These are phyloP conservation scores for Diaporthe batatas DNA, from an alignment of 2,329 filamentous ascomycete species.

Conservation along the genomic window DNA sequence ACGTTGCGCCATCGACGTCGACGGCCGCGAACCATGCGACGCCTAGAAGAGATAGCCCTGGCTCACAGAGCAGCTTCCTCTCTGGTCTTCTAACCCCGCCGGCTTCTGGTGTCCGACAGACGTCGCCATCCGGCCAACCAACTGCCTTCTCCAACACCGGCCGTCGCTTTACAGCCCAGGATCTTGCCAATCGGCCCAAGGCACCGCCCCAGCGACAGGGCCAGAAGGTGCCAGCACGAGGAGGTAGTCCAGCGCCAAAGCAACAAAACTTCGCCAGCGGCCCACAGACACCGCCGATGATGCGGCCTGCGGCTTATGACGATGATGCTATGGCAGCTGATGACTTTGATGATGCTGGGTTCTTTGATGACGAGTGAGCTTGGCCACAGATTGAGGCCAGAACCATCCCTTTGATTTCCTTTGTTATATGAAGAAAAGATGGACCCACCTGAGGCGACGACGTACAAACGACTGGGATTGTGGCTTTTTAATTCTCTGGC, in stretches of 20 bases:
- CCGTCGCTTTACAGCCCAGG: constrained; percentile 67
- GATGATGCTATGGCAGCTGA: constrained; percentile 68
- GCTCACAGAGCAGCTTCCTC: constrained; percentile 72
- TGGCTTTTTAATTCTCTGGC: constrained; percentile 20
- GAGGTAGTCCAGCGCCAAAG: constrained; percentile 59
- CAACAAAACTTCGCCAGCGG: constrained; percentile 50
- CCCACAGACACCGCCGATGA: constrained; percentile 73
- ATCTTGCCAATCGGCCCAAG: constrained; percentile 57
- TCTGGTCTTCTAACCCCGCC: constrained; percentile 93
- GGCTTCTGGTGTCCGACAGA: constrained; percentile 77
- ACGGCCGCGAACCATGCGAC: constrained; percentile 61
- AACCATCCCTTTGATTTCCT: constrained; percentile 24
- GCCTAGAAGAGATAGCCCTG: constrained; percentile 69
- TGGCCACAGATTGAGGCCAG: background rate
- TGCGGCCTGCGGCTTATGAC: constrained; percentile 70
- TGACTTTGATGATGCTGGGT: constrained; percentile 71
- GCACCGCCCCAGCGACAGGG: constrained; percentile 53
- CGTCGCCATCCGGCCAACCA: constrained; percentile 58
- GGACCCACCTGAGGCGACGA: constrained; percentile 17
- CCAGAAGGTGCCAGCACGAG: constrained; percentile 55
- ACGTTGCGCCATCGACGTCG: constrained; percentile 58
- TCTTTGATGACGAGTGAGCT: constrained; percentile 52
- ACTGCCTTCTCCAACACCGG: constrained; percentile 73
- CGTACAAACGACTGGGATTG: constrained; percentile 16
- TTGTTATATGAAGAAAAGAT: constrained; percentile 30